These are phyloP conservation scores for Anisodus tanguticus DNA, from an alignment of 257 asterid species.

Conservation along the genomic window DNA sequence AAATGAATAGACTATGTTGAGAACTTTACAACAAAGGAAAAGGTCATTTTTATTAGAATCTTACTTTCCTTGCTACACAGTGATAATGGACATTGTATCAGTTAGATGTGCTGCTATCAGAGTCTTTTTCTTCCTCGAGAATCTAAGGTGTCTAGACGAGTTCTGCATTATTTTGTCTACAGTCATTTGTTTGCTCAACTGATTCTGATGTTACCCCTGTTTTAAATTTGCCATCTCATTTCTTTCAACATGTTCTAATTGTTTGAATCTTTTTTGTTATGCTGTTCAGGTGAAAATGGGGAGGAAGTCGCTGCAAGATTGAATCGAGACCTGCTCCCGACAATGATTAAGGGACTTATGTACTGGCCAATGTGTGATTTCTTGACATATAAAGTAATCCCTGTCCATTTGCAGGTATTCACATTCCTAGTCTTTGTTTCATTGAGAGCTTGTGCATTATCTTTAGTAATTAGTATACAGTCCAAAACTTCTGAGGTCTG, in stretches of 20 bases:
- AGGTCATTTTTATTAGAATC: background rate
- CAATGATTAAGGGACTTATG: slow-evolving; percentile 69
- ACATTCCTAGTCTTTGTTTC: background rate
- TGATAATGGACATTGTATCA: background rate
- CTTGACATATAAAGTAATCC: slow-evolving; percentile 75
- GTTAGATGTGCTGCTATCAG: background rate
- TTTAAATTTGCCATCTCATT: background rate
- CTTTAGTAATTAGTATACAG: background rate
- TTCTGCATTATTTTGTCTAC: background rate
- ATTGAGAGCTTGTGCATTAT: background rate
- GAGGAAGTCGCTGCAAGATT: slow-evolving; percentile 70
- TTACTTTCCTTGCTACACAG: background rate
- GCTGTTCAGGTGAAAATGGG: slow-evolving; percentile 61
- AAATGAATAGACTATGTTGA: background rate
- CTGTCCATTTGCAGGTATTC: slow-evolving; percentile 81
- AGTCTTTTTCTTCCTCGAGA: background rate
- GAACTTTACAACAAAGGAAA: background rate
- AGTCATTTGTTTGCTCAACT: background rate
- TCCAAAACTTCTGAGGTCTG: background rate
- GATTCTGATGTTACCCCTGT: background rate
- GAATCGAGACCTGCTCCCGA: slow-evolving; percentile 84
- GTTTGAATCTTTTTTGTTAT: slow-evolving; percentile 9
- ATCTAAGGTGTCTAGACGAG: background rate
- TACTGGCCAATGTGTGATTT: slow-evolving; percentile 93
- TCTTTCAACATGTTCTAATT: slow-evolving; percentile 1